Evolutionary conservation across 163 green algal species (phyloP), one percentile per base, ranked within the genome.

Genomic region (Coccomyxa subellipsoidea): DNA sequence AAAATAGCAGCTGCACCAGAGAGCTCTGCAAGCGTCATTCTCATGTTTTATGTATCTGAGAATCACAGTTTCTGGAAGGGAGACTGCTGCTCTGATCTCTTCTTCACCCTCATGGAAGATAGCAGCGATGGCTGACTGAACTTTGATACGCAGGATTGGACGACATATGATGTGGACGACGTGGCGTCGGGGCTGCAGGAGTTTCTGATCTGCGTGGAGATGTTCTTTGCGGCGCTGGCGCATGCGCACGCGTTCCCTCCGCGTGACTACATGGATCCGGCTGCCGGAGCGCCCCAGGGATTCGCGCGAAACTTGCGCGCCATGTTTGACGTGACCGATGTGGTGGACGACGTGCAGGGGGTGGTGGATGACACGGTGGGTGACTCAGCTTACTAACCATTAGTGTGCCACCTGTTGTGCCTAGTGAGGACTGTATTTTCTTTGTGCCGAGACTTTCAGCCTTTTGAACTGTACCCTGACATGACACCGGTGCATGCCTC

Each of bases 151-250:
- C 78, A 82, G 78, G 78, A 82, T 18, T 82, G 34, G 34, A 79
- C 73, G 66, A 89, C 87, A 2, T 93, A 94, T 76, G 88, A 94
- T 80, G 84, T 86, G 39, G 85, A 90, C 39, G 88, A 94, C n/a
- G 84, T 94, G 36, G 92, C 92, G 35, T 87, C 90, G 0, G 92
- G 89, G 21, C 87, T 98, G 54, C 94, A 96, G 87, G 93, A 98
- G 85, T 98, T 98, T 83, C 88, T 99, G 47, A 98, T 99, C 84
- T 99, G 95, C 87, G 91, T 99, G 3, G 96, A 99, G 90, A 99
- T 99, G 96, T 97, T 99, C 85, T 83, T 96, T 34, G 95, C 95
- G 1, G 93, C 95, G 0, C 85, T 98, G 40, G 92, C 91, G 72
- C 95, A 98, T 81, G 91, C 79, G 21, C 85, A 79, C 39, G 69